phyloP scores from a whole-genome alignment of 768 basidiomycete genomes.

The Macrolepiota fuliginosa region DNA sequence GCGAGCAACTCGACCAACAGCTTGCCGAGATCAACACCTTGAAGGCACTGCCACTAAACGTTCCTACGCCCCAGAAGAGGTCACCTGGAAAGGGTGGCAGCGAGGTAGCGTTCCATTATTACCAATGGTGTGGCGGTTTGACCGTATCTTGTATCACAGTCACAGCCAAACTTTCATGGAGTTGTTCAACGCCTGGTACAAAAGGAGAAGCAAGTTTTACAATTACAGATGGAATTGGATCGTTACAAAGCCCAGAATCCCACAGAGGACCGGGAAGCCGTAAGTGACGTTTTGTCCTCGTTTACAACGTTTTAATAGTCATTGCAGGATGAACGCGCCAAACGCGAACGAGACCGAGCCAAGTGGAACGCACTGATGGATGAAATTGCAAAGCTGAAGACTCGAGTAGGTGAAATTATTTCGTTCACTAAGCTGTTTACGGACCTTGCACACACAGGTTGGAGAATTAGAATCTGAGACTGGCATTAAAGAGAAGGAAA shows the following conservation, averaged over 20 bases:
- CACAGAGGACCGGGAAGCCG: slow-evolving; percentile 55
- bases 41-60: slow-evolving; percentile 45
- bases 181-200: slow-evolving; percentile 76
- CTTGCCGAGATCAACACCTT: slow-evolving; percentile 68
- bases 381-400: slow-evolving; percentile 70
- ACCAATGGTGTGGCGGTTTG: background rate
- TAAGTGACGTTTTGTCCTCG: slow-evolving; percentile 27
- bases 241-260: slow-evolving; percentile 57
- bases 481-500: slow-evolving; percentile 66
- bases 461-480: slow-evolving; percentile 47
- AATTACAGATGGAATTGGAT: slow-evolving; percentile 71
- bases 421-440: background rate
- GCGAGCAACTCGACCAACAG: slow-evolving; percentile 56
- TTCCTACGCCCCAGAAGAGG: slow-evolving; percentile 35
- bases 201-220: slow-evolving; percentile 83
- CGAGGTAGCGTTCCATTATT: slow-evolving; percentile 44
- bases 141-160: background rate
- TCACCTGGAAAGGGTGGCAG: slow-evolving; percentile 45
- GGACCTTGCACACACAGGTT: slow-evolving; percentile 35
- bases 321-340: slow-evolving; percentile 70
- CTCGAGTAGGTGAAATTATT: slow-evolving; percentile 46
- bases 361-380: slow-evolving; percentile 73
- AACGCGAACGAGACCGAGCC: slow-evolving; percentile 69
- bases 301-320: background rate
- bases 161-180: slow-evolving; percentile 59